Evolutionary conservation across 805 yeast species (phyloP), one percentile per base, ranked within the genome.

Genomic region (Yarrowia porcina): DNA sequence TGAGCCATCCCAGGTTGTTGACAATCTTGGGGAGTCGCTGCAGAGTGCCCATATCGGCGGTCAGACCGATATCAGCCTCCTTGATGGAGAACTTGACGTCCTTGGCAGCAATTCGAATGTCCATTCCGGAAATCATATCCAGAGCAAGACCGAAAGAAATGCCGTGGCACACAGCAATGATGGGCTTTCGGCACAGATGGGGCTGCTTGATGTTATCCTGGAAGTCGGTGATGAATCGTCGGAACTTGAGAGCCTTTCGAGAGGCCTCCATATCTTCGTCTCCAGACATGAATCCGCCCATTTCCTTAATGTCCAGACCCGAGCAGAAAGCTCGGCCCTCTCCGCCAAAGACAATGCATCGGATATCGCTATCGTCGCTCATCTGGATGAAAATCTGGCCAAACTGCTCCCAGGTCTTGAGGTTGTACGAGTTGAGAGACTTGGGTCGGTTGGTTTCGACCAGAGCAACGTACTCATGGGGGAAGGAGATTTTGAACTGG

Each of bases 41-140:
- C 64, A 88, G 76, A 1, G 89, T 80, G 4, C 96, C 96, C 69
- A 88, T 86, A 71, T 89, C 94, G 1, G 94, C 91, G 38, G 89
- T 81, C 70, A 89, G 78, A 2, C 93, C 94, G 61, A 88, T 78
- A 65, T 84, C 82, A 65, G 88, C 83, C 73, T 88, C 96, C 63
- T 87, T 82, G 63, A 89, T 81, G 42, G 87, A 79, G 66, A 87
- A 78, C 39, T 70, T 73, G 13, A 82, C 79, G 66, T 82, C 87
- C 30, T 74, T 74, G 3, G 84, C 74, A 11, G 84, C 83, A 12
- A 85, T 71, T 59, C 92, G 79, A 23, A 88, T 81, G 15, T 84
- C 79, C 28, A 81, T 78, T 0, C 88, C 82, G 13, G 86, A 74
- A 8, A 87, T 74, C 45, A 88, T 80, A 71, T 88, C 94, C 18